Evolutionary conservation across 805 yeast species (phyloP).

Genomic region (Candida coleopterorum): DNA sequence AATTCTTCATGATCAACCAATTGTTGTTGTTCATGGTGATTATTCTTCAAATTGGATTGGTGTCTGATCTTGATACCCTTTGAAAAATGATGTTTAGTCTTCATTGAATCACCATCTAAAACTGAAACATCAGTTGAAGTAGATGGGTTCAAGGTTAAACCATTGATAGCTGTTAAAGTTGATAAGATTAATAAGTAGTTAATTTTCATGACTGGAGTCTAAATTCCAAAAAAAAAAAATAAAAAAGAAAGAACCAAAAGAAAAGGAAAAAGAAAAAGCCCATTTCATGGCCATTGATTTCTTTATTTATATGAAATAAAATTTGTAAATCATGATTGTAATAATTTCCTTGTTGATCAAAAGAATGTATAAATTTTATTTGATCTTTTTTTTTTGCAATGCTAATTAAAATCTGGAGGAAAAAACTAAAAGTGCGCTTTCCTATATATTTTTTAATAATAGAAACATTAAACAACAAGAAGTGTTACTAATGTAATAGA

Average conservation of each 20-base stretch:
- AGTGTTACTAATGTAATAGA: too few relatives aligned
- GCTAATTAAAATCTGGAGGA: slow-evolving; percentile 1
- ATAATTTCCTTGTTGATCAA: not conserved
- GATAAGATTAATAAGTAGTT: slow-evolving; percentile 6
- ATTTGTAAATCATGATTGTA: not conserved
- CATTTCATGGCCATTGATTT: too few relatives aligned
- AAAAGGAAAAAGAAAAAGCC: too few relatives aligned
- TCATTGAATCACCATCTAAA: slow-evolving; percentile 4
- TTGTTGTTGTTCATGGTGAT: too few relatives aligned
- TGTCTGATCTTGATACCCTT: slow-evolving; percentile 6
- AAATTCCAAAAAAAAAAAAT: not conserved
- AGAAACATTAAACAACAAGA: too few relatives aligned
- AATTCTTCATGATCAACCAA: slow-evolving; percentile 4
- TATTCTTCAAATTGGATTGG: not conserved
- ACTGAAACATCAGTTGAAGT: slow-evolving; percentile 5
- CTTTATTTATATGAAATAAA: too few relatives aligned
- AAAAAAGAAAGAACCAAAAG: not conserved
- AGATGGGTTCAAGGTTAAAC: slow-evolving; percentile 6
- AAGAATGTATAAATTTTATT: not conserved
- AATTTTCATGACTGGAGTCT: slow-evolving; percentile 4
- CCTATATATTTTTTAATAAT: too few relatives aligned
- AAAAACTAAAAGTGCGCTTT: not conserved
- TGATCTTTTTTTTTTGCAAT: slow-evolving; percentile 1
- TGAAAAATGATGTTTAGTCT: slow-evolving; percentile 2
- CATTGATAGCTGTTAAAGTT: slow-evolving; percentile 4